Percentiles rank a stretch among this genome's conserved stretches.
phyloP scores from a whole-genome alignment of 805 yeast genomes.

The Saccharomycopsis vini region DNA sequence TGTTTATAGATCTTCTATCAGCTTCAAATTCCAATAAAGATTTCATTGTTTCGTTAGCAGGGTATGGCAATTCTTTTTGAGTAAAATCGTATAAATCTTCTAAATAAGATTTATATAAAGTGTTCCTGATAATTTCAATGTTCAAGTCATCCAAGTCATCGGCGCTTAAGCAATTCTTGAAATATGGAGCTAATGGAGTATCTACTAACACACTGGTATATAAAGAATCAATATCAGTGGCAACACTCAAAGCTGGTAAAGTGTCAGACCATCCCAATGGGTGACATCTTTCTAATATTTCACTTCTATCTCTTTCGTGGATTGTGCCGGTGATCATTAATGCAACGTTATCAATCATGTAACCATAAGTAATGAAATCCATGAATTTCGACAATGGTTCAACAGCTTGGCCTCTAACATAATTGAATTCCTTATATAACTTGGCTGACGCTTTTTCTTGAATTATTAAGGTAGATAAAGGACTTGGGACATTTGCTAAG shows the following conservation, averaged over 20 bases:
- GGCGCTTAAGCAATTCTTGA: conserved; percentile 73
- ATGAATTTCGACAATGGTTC: conserved; percentile 73
- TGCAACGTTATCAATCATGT: conserved; percentile 97
- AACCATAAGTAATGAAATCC: conserved; percentile 90
- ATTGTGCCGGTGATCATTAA: conserved; percentile 94
- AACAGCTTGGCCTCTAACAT: conserved; percentile 74
- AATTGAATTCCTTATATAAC: conserved; percentile 75
- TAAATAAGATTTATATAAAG: conserved; percentile 83
- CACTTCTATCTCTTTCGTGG: conserved; percentile 86
- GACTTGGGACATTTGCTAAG: conserved; percentile 69
- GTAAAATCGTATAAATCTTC: conserved; percentile 77
- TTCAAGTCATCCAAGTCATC: conserved; percentile 91
- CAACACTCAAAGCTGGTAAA: conserved; percentile 87
- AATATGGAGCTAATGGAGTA: conserved; percentile 96
- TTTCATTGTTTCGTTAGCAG: conserved; percentile 76
- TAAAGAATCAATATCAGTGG: conserved; percentile 89
- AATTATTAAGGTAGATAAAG: conserved; percentile 79
- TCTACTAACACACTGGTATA: conserved; percentile 89
- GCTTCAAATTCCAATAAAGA: conserved; percentile 81
- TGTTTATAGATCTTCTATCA: conserved; percentile 89
- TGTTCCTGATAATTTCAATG: conserved; percentile 89
- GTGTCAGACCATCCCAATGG: conserved; percentile 99
- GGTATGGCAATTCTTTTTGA: conserved; percentile 49
- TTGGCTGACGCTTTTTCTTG: conserved; percentile 70
- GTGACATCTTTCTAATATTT: conserved; percentile 83